Conservation (phyloP, 148 eudicot genomes). For the Vaccinium macrocarpon region DNA sequence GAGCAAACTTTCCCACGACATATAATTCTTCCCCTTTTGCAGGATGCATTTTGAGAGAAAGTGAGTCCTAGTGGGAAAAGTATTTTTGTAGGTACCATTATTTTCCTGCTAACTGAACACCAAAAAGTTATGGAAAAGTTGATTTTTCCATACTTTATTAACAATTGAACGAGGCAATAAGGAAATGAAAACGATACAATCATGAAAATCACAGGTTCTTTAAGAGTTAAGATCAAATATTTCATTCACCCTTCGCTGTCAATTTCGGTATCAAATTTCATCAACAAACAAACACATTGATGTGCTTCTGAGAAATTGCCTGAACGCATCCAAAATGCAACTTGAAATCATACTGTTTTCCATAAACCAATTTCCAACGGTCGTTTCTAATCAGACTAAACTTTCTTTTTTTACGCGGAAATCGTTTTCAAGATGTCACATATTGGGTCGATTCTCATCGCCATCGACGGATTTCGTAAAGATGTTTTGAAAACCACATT, state of each 20-base stretch:
- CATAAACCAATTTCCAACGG: not conserved
- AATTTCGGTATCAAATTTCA: not conserved
- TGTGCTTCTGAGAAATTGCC: not conserved
- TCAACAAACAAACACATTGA: not conserved
- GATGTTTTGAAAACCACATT: not conserved
- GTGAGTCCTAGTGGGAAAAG: too few species aligned
- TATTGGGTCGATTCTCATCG: not conserved
- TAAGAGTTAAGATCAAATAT: not conserved
- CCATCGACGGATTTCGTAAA: not conserved
- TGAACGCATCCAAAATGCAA: not conserved
- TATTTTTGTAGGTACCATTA: too few species aligned
- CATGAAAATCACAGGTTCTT: not conserved
- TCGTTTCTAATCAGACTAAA: not conserved
- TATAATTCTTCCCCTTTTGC: too few species aligned
- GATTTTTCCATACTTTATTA: too few species aligned
- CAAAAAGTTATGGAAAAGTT: too few species aligned
- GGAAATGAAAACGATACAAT: not conserved
- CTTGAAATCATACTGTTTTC: not conserved
- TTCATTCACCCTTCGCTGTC: not conserved
- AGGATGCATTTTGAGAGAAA: too few species aligned
- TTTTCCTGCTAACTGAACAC: too few species aligned
- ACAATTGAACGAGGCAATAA: too few species aligned
- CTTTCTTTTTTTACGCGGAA: not conserved
- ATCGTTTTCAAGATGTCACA: not conserved
- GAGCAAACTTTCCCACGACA: too few species aligned